Evolutionary conservation across 2,329 filamentous ascomycete genomes (phyloP).

Genomic region (Nothophoma quercina): DNA sequence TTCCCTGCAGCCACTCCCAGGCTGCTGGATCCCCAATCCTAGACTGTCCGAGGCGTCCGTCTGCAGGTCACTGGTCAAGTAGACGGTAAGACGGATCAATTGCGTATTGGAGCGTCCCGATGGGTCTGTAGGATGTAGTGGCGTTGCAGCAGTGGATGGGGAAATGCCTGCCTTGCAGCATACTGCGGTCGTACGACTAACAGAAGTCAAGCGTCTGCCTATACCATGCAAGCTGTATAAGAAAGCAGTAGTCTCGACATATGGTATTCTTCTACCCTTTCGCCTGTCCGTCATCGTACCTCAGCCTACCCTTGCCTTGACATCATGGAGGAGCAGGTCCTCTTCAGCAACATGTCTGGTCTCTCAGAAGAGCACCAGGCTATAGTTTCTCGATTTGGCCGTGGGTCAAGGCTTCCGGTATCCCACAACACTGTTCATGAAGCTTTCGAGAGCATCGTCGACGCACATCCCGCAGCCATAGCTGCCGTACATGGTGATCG

Average conservation of each 20-base stretch:
- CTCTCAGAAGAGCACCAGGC: conserved; percentile 30
- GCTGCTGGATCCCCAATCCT: background rate
- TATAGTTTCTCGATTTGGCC: conserved; percentile 34
- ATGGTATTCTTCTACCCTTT: background rate
- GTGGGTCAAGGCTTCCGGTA: conserved; percentile 26
- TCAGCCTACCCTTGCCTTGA: background rate
- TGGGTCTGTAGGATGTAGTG: background rate
- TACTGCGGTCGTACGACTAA: conserved; percentile 5
- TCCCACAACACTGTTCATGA: conserved; percentile 32
- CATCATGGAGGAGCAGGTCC: conserved; percentile 20
- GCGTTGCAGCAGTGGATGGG: conserved; percentile 5
- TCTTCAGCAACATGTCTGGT: conserved; percentile 24
- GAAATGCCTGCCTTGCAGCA: background rate
- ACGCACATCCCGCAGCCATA: conserved; percentile 28
- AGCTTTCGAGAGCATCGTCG: conserved; percentile 41
- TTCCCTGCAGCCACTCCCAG: conserved; percentile 1
- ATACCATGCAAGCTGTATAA: conserved; percentile 6
- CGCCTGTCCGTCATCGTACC: background rate
- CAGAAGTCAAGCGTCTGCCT: background rate
- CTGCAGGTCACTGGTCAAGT: background rate
- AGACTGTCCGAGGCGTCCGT: background rate
- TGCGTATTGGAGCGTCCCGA: background rate
- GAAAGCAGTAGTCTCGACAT: background rate
- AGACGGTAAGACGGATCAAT: background rate
- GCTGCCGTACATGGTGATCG: conserved; percentile 33